Base-by-base conservation (phyloP, 345 rosid genomes). In the Mallotus nudiflorus region DNA sequence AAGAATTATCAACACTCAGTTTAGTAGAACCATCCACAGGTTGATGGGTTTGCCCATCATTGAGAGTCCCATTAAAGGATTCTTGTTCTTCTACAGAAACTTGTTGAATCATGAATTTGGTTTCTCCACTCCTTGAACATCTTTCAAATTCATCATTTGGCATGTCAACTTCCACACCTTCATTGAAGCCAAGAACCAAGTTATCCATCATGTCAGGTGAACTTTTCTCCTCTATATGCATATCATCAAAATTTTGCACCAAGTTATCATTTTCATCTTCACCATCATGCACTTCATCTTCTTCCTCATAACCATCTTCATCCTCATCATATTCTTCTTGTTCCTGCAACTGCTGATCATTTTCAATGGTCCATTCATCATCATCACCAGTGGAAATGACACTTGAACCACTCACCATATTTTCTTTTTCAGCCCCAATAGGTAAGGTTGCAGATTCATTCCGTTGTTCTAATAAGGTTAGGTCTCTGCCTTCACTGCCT, bases 271-370 rank as follows among this genome's bases (percentile, higher is more conserved):
- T 90, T 67, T 79, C 87, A 70, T 83, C 94, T 73, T 85, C 93
- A 77, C 81, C 91, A 67, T 87, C 95, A 20, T 84, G 91, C 66
- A 76, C 77, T 75, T 91, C 97, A 72, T 90, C 94, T 70, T 88
- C 97, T 79, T 93, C 97, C 68, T 80, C 85, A 70, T 86, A 92
- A 49, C 88, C 97, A 71, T 92, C 92, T 75, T 86, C 98, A 81
- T 89, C 96, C 80, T 92, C 98, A 52, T 92, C 95, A 69, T 92
- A 96, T 83, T 88, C 98, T 85, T 90, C 97, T 81, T 88, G 99
- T 80, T 90, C 96, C 82, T 83, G 97, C 77, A 91, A 62, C 44
- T 68, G 83, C 52, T 84, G 89, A 62, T 82, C 83, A 72, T 82
- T 82, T 67, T 87, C 91, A 82, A 80, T 53, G 65, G 85, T 66